Conservation (phyloP, 2,329 filamentous ascomycete genomes). For the Penicillium oxalicum region DNA sequence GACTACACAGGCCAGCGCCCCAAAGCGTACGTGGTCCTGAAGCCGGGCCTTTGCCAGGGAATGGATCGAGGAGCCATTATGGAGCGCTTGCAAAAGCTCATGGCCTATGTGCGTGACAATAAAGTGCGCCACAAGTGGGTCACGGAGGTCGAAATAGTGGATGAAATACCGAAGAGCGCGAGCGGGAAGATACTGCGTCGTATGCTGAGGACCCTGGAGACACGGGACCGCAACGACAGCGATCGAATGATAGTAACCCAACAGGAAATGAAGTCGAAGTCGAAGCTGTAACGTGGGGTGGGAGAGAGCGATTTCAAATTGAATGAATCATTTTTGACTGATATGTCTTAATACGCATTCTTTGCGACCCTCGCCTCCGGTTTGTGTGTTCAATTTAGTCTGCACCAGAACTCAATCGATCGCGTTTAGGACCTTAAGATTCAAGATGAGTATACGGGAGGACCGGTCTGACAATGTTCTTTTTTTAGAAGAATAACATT, state of each 20-base stretch:
- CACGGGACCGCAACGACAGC: not conserved
- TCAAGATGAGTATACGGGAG: too few relatives aligned
- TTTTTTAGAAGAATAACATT: too few relatives aligned
- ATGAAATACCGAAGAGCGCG: constrained; percentile 63
- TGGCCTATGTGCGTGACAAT: constrained; percentile 57
- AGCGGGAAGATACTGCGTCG: constrained; percentile 68
- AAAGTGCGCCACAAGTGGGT: constrained; percentile 52
- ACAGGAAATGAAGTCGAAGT: constrained; percentile 6
- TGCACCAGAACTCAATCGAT: too few relatives aligned
- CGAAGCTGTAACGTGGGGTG: too few relatives aligned
- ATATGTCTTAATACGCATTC: too few relatives aligned
- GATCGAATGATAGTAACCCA: constrained; percentile 12
- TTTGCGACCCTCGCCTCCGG: too few relatives aligned
- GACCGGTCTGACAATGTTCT: too few relatives aligned
- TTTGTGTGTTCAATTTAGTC: too few relatives aligned
- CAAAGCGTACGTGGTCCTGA: constrained; percentile 53
- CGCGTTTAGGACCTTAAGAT: too few relatives aligned
- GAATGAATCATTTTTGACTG: too few relatives aligned
- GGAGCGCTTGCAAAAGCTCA: constrained; percentile 42
- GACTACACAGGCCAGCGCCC: constrained; percentile 49
- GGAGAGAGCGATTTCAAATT: too few relatives aligned
- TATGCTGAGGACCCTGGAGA: constrained; percentile 45
- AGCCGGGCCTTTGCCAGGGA: constrained; percentile 12
- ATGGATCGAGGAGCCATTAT: constrained; percentile 1
- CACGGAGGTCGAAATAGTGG: constrained; percentile 32